These are phyloP conservation scores for Sclerotinia minor DNA, from an alignment of 2,329 filamentous ascomycete genomes.

Conservation along the genomic window DNA sequence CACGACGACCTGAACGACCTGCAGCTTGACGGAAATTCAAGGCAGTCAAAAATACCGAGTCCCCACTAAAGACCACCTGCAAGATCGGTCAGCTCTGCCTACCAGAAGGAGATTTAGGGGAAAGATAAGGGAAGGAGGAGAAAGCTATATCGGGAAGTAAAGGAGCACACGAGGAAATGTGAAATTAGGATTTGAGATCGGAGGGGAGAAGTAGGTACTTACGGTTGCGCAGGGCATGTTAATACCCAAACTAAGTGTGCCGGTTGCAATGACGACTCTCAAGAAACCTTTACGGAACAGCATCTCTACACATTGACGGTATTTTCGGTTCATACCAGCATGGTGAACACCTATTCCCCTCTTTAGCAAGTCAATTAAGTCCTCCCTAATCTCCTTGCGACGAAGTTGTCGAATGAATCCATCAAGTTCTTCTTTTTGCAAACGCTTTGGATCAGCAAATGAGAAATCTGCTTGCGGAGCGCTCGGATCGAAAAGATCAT, in stretches of 20 bases:
- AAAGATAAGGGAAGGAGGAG: no score
- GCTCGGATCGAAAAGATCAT: slow-evolving; percentile 67
- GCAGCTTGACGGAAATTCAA: slow-evolving; percentile 76
- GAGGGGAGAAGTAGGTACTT: no score
- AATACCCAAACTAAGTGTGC: slow-evolving; percentile 74
- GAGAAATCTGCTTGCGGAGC: slow-evolving; percentile 63
- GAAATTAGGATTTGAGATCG: no score
- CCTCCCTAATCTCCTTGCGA: slow-evolving; percentile 51
- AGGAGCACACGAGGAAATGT: no score
- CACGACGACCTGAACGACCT: slow-evolving; percentile 75
- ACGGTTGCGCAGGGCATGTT: slow-evolving; percentile 82
- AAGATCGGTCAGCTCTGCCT: no score
- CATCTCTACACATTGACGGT: slow-evolving; percentile 72
- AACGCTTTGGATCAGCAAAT: slow-evolving; percentile 63
- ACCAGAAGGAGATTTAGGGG: no score
- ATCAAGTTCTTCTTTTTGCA: slow-evolving; percentile 59
- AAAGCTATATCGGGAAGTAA: no score
- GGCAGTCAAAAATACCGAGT: slow-evolving; percentile 70
- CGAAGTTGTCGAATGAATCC: slow-evolving; percentile 53
- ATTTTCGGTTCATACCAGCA: slow-evolving; percentile 75
- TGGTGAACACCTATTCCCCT: slow-evolving; percentile 77
- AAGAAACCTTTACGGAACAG: slow-evolving; percentile 73
- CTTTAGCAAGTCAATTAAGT: slow-evolving; percentile 60
- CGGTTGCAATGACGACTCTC: slow-evolving; percentile 71
- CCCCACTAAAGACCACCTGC: slow-evolving; percentile 66